Evolutionary conservation across 2,329 filamentous ascomycete species (phyloP), one percentile per base, ranked within the genome.

Genomic region (Aspergillus niger): DNA sequence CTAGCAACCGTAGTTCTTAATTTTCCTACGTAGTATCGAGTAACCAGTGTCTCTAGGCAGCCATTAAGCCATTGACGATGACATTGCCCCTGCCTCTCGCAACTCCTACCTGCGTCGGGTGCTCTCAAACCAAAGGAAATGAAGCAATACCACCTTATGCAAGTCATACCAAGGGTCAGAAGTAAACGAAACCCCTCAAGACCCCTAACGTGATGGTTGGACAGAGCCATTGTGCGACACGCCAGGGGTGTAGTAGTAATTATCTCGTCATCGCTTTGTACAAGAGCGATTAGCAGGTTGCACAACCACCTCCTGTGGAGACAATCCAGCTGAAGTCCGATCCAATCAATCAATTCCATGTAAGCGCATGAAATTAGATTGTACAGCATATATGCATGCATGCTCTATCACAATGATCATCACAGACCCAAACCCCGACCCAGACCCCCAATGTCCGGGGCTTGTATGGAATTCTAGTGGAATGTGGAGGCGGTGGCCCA

Each of bases 91-190:
- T 36, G 10, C 41, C 41, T 44, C 11, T 11, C 15, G 41, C 22
- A 44, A 20, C 10, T 44, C 5, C 11, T 44, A 13, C 20, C 24
- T 44, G 41, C 24, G 10, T 44, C 20, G 13, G 41, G 41, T 44
- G 20, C 4, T 24, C 4, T 24, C 22, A 44, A 44, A 2, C 8
- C 20, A 44, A 22, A 10, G 41, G 20, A 44, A 24, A 44, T 44
- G 7, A 52, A 36, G 32, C 11, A n/a, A 54, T 58, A 54, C 49
- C 26, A 58, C 56, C 28, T 20, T 43, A 38, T 58, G 56, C 56
- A 58, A 58, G 49, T 49, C 56, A 48, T 38, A 6, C 3, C 13
- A n/a, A 22, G 32, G 51, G 11, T 43, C 39, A 32, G 32, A 10
- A 44, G 41, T 22, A 24, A 44, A 11, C 22, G 41, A 20, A 24